Evolutionary conservation across 208 protist species (phyloP).

Genomic region (Wallacemonas sp.): DNA sequence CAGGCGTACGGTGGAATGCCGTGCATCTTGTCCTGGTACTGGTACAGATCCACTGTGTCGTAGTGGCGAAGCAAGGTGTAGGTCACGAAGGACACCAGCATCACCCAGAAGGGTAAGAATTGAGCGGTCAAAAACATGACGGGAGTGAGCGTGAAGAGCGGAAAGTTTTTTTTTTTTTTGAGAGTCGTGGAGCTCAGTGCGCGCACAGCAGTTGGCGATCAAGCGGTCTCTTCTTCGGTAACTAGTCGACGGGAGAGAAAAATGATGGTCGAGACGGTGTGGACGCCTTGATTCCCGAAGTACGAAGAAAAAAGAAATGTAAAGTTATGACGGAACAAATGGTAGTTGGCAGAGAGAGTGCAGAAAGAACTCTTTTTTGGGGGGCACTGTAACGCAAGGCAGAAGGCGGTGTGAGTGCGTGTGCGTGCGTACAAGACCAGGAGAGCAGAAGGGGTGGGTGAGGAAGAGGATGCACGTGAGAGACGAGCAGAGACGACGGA

Average conservation of each 20-base stretch:
- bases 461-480: neutral
- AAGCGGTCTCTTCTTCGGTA: too few relatives aligned
- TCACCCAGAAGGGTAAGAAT: conserved; percentile 49
- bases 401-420: neutral
- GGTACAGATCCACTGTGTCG: conserved; percentile 55
- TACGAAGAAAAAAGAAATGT: neutral
- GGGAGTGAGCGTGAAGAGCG: neutral
- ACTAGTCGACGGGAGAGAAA: neutral
- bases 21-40: conserved; percentile 58
- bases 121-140: conserved; percentile 74
- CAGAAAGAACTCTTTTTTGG: neutral
- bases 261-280: too few relatives aligned
- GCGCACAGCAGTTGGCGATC: too few relatives aligned
- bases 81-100: conserved; percentile 52
- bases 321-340: conserved; percentile 9
- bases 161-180: neutral
- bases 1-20: conserved; percentile 48
- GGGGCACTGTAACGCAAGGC: too few relatives aligned
- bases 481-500: too few relatives aligned
- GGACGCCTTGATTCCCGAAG: too few relatives aligned
- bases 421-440: neutral
- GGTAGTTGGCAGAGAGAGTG: too few relatives aligned
- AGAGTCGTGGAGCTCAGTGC: too few relatives aligned
- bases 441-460: neutral
- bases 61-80: conserved; percentile 51